Percentiles rank a stretch among this genome's conserved stretches.
Conservation (phyloP, 208 protist genomes). For the Wallacemonas rigidus region DNA sequence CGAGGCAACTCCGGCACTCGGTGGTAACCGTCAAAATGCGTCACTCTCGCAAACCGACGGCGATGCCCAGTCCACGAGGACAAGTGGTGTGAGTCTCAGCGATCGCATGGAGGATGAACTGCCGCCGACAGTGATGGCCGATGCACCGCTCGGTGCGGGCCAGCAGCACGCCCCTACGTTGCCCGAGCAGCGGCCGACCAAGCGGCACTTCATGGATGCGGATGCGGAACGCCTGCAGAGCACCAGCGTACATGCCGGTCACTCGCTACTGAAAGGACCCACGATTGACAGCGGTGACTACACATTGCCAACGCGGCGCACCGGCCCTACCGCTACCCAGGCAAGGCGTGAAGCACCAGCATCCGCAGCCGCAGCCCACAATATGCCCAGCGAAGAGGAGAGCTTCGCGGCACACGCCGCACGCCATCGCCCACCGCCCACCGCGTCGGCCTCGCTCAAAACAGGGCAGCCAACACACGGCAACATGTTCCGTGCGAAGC, state of each 20-base stretch:
- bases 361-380: neutral
- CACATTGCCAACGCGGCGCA: neutral
- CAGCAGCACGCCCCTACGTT: constrained; percentile 48
- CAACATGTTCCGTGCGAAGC: constrained; percentile 36
- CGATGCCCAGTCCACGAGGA: neutral
- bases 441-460: neutral
- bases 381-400: neutral
- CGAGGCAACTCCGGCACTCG: neutral
- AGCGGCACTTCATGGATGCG: constrained; percentile 50
- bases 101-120: neutral
- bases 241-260: constrained; percentile 76
- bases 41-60: neutral
- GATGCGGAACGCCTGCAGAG: constrained; percentile 54
- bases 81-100: neutral
- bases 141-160: constrained; percentile 22
- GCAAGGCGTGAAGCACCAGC: neutral
- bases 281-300: constrained; percentile 8
- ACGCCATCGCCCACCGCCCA: neutral
- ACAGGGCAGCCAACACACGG: constrained; percentile 7
- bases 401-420: constrained; percentile 6
- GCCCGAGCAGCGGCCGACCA: constrained; percentile 15
- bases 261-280: constrained; percentile 39
- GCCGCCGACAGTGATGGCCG: neutral
- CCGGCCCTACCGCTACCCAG: too few relatives aligned
- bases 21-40: neutral